These are phyloP conservation scores for Biancaea sappan DNA, from an alignment of 306 rosid species.

Conservation along the genomic window DNA sequence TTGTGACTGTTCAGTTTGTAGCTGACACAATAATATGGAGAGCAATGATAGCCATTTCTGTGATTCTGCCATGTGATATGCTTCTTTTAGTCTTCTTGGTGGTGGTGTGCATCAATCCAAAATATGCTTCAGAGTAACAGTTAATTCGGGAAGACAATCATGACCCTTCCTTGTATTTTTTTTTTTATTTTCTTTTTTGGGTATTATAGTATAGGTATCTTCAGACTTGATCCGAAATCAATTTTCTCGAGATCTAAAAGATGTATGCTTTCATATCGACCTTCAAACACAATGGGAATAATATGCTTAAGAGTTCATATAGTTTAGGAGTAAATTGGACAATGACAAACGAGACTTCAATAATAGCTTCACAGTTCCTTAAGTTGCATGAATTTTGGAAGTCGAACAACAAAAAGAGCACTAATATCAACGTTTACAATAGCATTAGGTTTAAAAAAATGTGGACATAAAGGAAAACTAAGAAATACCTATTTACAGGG, in stretches of 20 bases:
- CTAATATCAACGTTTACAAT: background rate
- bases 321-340: too few relatives aligned
- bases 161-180: background rate
- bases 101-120: conserved; percentile 13
- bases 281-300: too few relatives aligned
- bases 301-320: too few relatives aligned
- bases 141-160: conserved; percentile 1
- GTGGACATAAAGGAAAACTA: conserved; percentile 16
- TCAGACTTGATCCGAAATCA: too few relatives aligned
- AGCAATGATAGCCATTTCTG: conserved; percentile 23
- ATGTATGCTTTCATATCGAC: too few relatives aligned
- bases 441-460: conserved; percentile 11
- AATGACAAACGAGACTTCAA: too few relatives aligned
- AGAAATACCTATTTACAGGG: conserved; percentile 37
- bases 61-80: conserved; percentile 22
- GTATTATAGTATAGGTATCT: too few relatives aligned
- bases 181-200: too few relatives aligned
- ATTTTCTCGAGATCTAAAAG: too few relatives aligned
- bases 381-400: too few relatives aligned
- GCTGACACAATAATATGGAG: background rate
- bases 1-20: conserved; percentile 20
- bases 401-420: too few relatives aligned
- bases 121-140: conserved; percentile 8
- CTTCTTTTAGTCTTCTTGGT: conserved; percentile 6
- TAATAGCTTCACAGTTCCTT: too few relatives aligned